phyloP scores from a whole-genome alignment of 257 asterid species.

The Rauvolfia tetraphylla region DNA sequence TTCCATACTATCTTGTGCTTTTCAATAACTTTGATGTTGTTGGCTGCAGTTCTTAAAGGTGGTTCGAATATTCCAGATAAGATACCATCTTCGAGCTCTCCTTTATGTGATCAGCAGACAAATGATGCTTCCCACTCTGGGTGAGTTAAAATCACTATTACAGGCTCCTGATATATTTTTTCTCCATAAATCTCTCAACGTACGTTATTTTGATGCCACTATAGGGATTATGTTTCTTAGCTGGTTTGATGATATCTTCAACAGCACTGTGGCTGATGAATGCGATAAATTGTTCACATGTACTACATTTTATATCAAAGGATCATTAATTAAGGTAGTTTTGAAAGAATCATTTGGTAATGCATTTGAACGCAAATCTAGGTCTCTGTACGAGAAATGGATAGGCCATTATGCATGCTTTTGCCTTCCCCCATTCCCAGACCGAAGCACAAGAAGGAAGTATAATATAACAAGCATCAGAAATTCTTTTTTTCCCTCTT shows the following conservation, averaged over 20 bases:
- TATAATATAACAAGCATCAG: not conserved
- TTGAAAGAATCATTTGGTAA: not conserved
- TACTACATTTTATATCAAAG: not conserved
- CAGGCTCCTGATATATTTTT: conserved; percentile 2
- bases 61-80: conserved; percentile 82
- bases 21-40: not conserved
- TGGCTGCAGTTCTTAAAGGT: conserved; percentile 82
- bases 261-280: not conserved
- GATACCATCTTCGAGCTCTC: conserved; percentile 58
- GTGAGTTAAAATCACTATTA: conserved; percentile 40
- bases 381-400: not conserved
- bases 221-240: not conserved
- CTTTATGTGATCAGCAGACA: conserved; percentile 61
- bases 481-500: no score
- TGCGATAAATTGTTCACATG: not conserved
- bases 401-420: not conserved
- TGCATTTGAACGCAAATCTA: not conserved
- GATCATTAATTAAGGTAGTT: no score
- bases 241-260: not conserved
- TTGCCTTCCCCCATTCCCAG: not conserved
- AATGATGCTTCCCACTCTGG: conserved; percentile 69
- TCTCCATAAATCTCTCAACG: not conserved
- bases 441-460: not conserved
- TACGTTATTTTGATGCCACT: not conserved
- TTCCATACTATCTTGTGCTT: not conserved